Evolutionary conservation across 2,329 filamentous ascomycete species (phyloP), one percentile per base, ranked within the genome.

Genomic region (Talaromyces rugulosus): DNA sequence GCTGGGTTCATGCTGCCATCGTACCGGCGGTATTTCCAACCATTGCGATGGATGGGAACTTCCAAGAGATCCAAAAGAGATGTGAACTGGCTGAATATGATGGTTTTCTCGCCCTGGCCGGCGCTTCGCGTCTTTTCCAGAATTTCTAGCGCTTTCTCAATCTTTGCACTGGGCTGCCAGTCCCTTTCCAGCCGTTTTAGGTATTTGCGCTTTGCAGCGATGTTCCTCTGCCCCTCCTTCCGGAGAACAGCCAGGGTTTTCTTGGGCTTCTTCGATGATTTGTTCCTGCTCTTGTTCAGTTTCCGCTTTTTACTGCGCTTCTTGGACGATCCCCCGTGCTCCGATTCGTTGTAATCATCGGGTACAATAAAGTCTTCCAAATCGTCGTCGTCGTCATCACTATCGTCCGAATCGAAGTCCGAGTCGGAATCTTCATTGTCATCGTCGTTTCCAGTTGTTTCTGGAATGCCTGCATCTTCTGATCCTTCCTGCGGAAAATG

Each of bases 71-170:
- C 90, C 2, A 95, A 84, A 18, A 94, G 80, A 0, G 89, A 87
- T 0, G 91, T 93, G 78, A 90, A 95, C 68, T 92, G 90, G 61
- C 87, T 90, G 77, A 95, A 95, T 65, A 95, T 84, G 59, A 95
- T 88, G 0, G 89, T 91, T 75, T 94, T 94, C 72, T 92, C 88
- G 1, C 82, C 83, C 2, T 83, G 70, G 34, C 80, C 77, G 9
- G 77, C 75, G n/a, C 69, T 69, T 59, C 80, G 74, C 61, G 86
- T 81, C 14, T 77, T 72, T 11, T 78, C 71, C 12, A 94, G 77
- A 6, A 93, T 81, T 60, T 90, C 85, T 61, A 90, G 76, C 6
- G 86, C 85, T 71, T 88, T 87, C 27, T 86, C 84, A 33, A 91
- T 87, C 75, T 94, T 95, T 31, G 90, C 86, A 23, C 90, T 95